A percentile compares a stretch with the other conserved stretches of the same genome.
These are phyloP conservation scores for Aspergillus awamori DNA, from an alignment of 2,329 filamentous ascomycete genomes.

Conservation along the genomic window DNA sequence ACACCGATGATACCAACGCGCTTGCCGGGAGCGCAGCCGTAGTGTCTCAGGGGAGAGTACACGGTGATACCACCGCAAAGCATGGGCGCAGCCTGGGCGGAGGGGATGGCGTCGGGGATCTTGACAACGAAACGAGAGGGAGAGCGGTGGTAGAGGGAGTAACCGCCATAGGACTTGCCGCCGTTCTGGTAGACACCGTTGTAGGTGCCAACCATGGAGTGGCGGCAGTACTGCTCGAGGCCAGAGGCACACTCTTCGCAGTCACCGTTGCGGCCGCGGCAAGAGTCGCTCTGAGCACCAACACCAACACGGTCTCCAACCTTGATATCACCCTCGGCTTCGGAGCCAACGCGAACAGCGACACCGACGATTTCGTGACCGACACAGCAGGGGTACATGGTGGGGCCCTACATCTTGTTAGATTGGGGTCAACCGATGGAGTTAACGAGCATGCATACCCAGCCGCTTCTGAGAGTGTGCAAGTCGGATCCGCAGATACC, in stretches of 20 bases:
- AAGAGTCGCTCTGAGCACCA: slow-evolving; percentile 62
- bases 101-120: slow-evolving; percentile 27
- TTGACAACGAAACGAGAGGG: slow-evolving; percentile 62
- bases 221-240: slow-evolving; percentile 36
- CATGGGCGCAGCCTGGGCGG: slow-evolving; percentile 22
- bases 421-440: not conserved
- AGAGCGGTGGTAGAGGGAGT: slow-evolving; percentile 58
- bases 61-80: slow-evolving; percentile 23
- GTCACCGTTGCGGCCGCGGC: slow-evolving; percentile 45
- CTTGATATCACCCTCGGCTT: slow-evolving; percentile 37
- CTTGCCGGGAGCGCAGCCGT: slow-evolving; percentile 23
- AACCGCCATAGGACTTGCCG: slow-evolving; percentile 68
- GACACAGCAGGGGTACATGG: slow-evolving; percentile 53
- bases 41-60: slow-evolving; percentile 22
- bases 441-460: slow-evolving; percentile 28
- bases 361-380: slow-evolving; percentile 68
- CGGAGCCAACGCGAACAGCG: slow-evolving; percentile 58
- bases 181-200: slow-evolving; percentile 49
- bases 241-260: slow-evolving; percentile 57
- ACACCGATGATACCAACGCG: slow-evolving; percentile 19
- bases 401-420: slow-evolving; percentile 29
- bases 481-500: slow-evolving; percentile 67
- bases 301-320: slow-evolving; percentile 53
- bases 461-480: slow-evolving; percentile 58
- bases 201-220: slow-evolving; percentile 33